These are phyloP conservation scores for Dunaliella sp. DNA, from an alignment of 139 green algal species.

Conservation along the genomic window DNA sequence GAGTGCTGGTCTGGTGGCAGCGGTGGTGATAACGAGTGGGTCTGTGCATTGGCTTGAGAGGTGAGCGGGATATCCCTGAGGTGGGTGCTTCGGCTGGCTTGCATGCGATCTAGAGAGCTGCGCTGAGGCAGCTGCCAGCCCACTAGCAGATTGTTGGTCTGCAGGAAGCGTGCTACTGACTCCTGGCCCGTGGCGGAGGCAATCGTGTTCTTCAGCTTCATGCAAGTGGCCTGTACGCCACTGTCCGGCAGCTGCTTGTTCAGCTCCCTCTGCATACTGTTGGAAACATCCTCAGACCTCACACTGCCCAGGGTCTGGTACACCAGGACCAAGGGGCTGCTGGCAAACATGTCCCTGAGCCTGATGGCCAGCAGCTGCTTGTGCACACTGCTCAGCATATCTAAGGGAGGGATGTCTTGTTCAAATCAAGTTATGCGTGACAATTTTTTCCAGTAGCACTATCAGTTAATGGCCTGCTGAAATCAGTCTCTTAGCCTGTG, in stretches of 20 bases:
- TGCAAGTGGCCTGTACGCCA: slow-evolving; percentile 9
- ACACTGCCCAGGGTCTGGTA: slow-evolving; percentile 46
- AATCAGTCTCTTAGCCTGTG: no score
- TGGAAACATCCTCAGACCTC: background rate
- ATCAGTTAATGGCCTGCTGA: no score
- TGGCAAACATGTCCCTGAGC: slow-evolving; percentile 29
- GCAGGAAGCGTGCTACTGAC: slow-evolving; percentile 25
- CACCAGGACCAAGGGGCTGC: slow-evolving; percentile 39
- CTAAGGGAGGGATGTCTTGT: no score
- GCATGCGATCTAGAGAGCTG: background rate
- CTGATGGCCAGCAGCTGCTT: slow-evolving; percentile 41
- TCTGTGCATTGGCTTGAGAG: no score
- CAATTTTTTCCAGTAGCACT: no score
- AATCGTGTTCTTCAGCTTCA: slow-evolving; percentile 43
- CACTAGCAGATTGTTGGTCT: slow-evolving; percentile 46
- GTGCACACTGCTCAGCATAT: slow-evolving; percentile 20
- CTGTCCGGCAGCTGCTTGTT: slow-evolving; percentile 15
- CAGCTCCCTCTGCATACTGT: slow-evolving; percentile 2
- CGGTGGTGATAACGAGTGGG: background rate
- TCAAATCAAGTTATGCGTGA: no score
- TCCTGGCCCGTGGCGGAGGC: slow-evolving; percentile 10
- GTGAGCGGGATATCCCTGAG: background rate
- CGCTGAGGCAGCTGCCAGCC: slow-evolving; percentile 29
- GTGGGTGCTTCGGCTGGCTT: background rate
- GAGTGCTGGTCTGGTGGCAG: background rate